Percentiles rank a stretch among this genome's conserved stretches.
These are phyloP conservation scores for Tieghemiomyces parasiticus DNA, from an alignment of 192 early-diverging fungal genomes.

Conservation along the genomic window DNA sequence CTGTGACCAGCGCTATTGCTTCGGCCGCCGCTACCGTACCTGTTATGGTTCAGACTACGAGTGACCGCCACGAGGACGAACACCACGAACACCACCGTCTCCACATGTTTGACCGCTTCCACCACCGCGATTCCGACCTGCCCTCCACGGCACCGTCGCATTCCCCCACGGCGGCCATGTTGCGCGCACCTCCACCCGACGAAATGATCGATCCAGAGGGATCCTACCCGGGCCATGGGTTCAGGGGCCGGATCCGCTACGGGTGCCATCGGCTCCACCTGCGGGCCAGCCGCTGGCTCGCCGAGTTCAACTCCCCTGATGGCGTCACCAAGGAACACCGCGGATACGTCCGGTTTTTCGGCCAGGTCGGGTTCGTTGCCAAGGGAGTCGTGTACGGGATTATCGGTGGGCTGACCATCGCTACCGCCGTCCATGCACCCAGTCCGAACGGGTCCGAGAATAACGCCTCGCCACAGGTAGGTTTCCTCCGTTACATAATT, in stretches of 20 bases:
- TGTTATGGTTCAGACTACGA: neutral
- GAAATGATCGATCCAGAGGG: neutral
- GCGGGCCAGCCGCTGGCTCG: neutral
- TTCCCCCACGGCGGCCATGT: too few species aligned
- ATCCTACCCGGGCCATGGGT: neutral
- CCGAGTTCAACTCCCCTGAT: conserved; percentile 13
- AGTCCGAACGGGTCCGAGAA: conserved; percentile 17
- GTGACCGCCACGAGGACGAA: neutral
- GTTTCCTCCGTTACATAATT: too few species aligned
- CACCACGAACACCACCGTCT: neutral
- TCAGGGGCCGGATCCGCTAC: neutral
- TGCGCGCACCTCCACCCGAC: too few species aligned
- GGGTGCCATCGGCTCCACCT: neutral
- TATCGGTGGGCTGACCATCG: conserved; percentile 28
- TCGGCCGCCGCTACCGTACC: neutral
- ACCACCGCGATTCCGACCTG: neutral
- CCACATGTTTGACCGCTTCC: neutral
- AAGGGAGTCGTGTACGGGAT: conserved; percentile 34
- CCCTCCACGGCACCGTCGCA: too few species aligned
- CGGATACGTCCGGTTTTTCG: conserved; percentile 16
- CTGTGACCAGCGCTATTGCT: neutral
- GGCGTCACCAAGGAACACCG: conserved; percentile 13
- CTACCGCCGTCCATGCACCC: conserved; percentile 17
- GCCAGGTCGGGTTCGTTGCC: conserved; percentile 30
- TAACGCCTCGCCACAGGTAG: conserved; percentile 25